Percentiles rank a stretch among this genome's conserved stretches.
Conservation (phyloP, 2,329 filamentous ascomycete species). For the Stagonosporopsis rhizophila region DNA sequence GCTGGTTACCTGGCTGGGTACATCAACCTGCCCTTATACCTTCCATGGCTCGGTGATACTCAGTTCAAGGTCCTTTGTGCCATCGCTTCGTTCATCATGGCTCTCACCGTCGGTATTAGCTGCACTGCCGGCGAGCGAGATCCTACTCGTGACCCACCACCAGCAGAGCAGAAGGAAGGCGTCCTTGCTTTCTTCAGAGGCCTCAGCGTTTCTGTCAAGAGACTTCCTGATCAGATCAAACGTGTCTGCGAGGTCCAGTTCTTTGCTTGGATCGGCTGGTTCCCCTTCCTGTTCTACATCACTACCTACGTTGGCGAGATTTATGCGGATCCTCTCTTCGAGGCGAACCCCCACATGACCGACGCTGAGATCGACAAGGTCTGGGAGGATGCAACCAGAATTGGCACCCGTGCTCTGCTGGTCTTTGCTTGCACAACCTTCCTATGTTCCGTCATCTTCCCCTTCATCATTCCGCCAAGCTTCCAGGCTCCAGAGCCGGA, state of each 20-base stretch:
- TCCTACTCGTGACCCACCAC: conserved; percentile 73
- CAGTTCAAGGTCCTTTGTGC: conserved; percentile 94
- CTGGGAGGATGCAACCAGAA: conserved; percentile 84
- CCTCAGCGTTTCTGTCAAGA: conserved; percentile 77
- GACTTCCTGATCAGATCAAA: conserved; percentile 80
- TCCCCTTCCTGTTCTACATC: conserved; percentile 93
- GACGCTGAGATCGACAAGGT: conserved; percentile 76
- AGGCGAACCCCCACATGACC: conserved; percentile 78
- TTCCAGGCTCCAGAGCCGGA: conserved; percentile 60
- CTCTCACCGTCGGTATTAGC: conserved; percentile 73
- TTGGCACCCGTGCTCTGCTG: conserved; percentile 88
- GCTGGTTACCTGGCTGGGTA: conserved; percentile 89
- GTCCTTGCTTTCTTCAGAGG: conserved; percentile 80
- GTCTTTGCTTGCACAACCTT: conserved; percentile 89
- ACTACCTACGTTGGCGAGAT: conserved; percentile 94
- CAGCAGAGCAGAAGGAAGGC: conserved; percentile 64
- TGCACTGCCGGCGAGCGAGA: conserved; percentile 75
- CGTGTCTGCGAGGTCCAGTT: conserved; percentile 71
- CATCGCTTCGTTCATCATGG: conserved; percentile 78
- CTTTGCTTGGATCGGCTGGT: conserved; percentile 94
- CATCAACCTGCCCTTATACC: conserved; percentile 73
- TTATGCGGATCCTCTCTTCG: conserved; percentile 83
- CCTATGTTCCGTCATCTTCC: conserved; percentile 79
- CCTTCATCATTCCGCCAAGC: conserved; percentile 83
- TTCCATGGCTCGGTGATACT: conserved; percentile 82